Conservation (phyloP, 345 rosid genomes). For the Gossypium herbaceum region DNA sequence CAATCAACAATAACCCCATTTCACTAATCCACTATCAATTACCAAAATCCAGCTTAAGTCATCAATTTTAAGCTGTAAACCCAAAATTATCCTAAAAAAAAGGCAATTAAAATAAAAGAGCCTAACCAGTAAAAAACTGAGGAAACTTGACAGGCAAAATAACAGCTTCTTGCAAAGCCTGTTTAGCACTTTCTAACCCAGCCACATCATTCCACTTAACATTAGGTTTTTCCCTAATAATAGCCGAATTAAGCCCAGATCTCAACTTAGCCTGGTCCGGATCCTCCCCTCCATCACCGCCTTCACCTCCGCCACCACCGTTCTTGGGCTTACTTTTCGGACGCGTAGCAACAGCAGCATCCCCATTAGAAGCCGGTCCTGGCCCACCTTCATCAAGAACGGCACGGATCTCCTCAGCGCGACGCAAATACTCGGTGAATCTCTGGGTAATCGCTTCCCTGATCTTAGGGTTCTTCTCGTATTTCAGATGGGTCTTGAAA, state of each 20-base stretch:
- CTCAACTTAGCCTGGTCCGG: conserved; percentile 62
- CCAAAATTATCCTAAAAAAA: neutral
- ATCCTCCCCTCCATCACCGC: conserved; percentile 70
- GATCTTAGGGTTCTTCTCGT: conserved; percentile 78
- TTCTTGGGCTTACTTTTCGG: conserved; percentile 71
- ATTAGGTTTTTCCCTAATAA: conserved; percentile 75
- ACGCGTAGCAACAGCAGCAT: conserved; percentile 59
- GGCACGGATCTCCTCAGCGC: conserved; percentile 83
- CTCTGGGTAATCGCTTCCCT: conserved; percentile 68
- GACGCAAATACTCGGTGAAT: conserved; percentile 73
- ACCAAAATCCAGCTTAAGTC: neutral
- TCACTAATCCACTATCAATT: neutral
- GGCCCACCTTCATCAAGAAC: conserved; percentile 69
- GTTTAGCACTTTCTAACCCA: conserved; percentile 76
- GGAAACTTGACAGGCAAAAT: conserved; percentile 80
- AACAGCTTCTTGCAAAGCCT: conserved; percentile 75
- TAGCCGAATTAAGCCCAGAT: conserved; percentile 66
- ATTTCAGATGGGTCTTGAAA: conserved; percentile 77
- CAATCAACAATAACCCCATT: neutral
- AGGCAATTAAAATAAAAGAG: neutral
- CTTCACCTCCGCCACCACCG: conserved; percentile 36
- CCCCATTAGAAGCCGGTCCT: conserved; percentile 56
- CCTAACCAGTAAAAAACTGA: conserved; percentile 68
- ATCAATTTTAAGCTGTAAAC: too few species aligned
- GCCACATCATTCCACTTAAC: conserved; percentile 81